Evolutionary conservation across 202 grass and related monocot species (phyloP).

Genomic region (Cymbopogon flexuosus): DNA sequence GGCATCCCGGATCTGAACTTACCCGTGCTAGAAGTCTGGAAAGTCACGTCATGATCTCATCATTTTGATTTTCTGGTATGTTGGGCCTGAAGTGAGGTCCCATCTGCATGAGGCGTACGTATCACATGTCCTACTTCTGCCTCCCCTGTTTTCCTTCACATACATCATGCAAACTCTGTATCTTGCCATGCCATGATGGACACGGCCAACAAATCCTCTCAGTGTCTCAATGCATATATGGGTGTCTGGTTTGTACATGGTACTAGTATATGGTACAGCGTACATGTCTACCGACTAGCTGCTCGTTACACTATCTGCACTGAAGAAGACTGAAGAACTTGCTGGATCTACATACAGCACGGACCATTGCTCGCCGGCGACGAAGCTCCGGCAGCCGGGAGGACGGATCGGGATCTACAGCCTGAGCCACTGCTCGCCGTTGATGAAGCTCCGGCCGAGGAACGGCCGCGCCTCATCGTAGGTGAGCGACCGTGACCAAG

Average conservation of each 20-base stretch:
- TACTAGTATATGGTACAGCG: conserved; percentile 2
- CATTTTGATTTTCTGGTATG: conserved; percentile 38
- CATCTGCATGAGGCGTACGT: neutral
- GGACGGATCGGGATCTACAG: conserved; percentile 43
- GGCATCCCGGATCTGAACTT: conserved; percentile 18
- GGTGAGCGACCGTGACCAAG: conserved; percentile 79
- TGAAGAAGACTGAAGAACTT: neutral
- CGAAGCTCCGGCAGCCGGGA: conserved; percentile 28
- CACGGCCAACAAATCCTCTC: neutral
- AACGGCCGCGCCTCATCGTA: conserved; percentile 70
- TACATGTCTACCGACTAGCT: neutral
- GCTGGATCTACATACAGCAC: conserved; percentile 48
- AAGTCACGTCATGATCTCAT: conserved; percentile 24
- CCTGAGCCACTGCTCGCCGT: conserved; percentile 75
- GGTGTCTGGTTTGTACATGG: conserved; percentile 27
- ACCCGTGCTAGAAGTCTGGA: neutral
- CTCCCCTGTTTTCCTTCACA: neutral
- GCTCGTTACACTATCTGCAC: conserved; percentile 36
- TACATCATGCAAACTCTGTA: neutral
- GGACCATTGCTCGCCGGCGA: conserved; percentile 52
- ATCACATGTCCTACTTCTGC: neutral
- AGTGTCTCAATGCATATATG: conserved; percentile 18
- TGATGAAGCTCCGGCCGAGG: conserved; percentile 54
- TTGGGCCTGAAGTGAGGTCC: conserved; percentile 24
- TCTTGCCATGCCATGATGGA: neutral